Evolutionary conservation across 208 protist genomes (phyloP).

Genomic region (Trypanosoma brucei): DNA sequence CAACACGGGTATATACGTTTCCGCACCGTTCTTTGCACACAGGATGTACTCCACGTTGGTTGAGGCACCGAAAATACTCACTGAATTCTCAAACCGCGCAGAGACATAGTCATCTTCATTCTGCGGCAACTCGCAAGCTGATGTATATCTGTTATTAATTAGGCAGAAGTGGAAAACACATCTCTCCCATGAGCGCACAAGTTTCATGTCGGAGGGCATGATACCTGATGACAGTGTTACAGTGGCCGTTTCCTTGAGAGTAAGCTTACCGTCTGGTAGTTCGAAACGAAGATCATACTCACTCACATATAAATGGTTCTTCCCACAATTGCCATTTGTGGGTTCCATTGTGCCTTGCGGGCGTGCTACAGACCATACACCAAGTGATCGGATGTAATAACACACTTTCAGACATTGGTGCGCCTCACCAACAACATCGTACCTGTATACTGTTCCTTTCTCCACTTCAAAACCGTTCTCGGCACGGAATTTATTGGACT

Average conservation of each 20-base stretch:
- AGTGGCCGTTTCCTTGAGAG: conserved; percentile 52
- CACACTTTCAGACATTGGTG: conserved; percentile 68
- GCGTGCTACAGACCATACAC: conserved; percentile 47
- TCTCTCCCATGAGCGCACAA: conserved; percentile 48
- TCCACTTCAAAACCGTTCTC: conserved; percentile 31
- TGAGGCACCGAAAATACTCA: conserved; percentile 22
- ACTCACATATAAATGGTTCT: conserved; percentile 55
- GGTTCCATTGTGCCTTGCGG: conserved; percentile 11
- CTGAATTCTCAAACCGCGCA: conserved; percentile 18
- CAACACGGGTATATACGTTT: conserved; percentile 61
- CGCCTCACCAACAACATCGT: conserved; percentile 53
- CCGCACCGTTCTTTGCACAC: conserved; percentile 35
- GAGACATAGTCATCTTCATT: conserved; percentile 44
- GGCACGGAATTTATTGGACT: conserved; percentile 26
- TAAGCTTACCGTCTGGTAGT: conserved; percentile 21
- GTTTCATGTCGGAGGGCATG: conserved; percentile 36
- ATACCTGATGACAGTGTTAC: conserved; percentile 24
- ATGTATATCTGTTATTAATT: not conserved
- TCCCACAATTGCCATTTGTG: conserved; percentile 26
- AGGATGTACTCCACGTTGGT: conserved; percentile 52
- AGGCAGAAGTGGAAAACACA: conserved; percentile 58
- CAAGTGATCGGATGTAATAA: conserved; percentile 43
- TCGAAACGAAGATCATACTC: conserved; percentile 58
- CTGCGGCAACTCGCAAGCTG: conserved; percentile 43
- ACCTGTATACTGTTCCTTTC: conserved; percentile 39